A percentile compares a stretch with the other conserved stretches of the same genome.
phyloP scores from a whole-genome alignment of 129 eudicot genomes.

The Centrapalus pauciflorus region DNA sequence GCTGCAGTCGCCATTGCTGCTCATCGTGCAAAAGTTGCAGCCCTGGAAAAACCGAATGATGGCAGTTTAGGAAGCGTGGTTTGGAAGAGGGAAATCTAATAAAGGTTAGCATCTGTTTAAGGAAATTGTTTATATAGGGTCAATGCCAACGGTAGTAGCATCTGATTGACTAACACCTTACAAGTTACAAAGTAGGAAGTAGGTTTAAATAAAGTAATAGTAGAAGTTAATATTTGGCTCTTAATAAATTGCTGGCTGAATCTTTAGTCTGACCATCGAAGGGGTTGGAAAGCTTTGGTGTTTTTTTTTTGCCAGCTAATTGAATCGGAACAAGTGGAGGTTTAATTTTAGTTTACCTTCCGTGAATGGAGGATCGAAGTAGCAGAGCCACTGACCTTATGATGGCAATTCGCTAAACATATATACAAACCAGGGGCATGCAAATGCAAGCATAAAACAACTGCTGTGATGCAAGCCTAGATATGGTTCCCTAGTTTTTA shows the following conservation, averaged over 20 bases:
- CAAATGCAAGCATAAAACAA: too few species aligned
- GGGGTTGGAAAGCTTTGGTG: slow-evolving; percentile 37
- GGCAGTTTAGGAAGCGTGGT: slow-evolving; percentile 29
- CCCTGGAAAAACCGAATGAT: slow-evolving; percentile 38
- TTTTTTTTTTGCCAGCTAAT: slow-evolving; percentile 11
- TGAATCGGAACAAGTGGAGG: slow-evolving; percentile 34
- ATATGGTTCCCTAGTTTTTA: not conserved
- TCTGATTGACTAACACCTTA: slow-evolving; percentile 53
- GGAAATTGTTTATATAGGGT: slow-evolving; percentile 60
- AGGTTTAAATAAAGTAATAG: slow-evolving; percentile 17
- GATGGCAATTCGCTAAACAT: not conserved
- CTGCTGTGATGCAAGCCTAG: not conserved
- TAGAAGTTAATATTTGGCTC: too few species aligned
- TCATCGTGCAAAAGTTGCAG: slow-evolving; percentile 71
- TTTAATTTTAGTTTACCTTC: slow-evolving; percentile 44
- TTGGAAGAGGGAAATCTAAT: slow-evolving; percentile 55
- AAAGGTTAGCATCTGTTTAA: slow-evolving; percentile 2
- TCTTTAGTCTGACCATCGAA: slow-evolving; percentile 29
- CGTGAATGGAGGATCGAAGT: slow-evolving; percentile 18
- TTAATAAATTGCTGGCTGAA: too few species aligned
- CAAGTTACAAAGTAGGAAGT: slow-evolving; percentile 37
- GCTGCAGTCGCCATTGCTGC: slow-evolving; percentile 29
- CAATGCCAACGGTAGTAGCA: slow-evolving; percentile 30
- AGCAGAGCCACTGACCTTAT: slow-evolving; percentile 24
- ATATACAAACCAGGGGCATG: not conserved